Base-by-base conservation (phyloP, 345 rosid species). In the Clausena lansium region DNA sequence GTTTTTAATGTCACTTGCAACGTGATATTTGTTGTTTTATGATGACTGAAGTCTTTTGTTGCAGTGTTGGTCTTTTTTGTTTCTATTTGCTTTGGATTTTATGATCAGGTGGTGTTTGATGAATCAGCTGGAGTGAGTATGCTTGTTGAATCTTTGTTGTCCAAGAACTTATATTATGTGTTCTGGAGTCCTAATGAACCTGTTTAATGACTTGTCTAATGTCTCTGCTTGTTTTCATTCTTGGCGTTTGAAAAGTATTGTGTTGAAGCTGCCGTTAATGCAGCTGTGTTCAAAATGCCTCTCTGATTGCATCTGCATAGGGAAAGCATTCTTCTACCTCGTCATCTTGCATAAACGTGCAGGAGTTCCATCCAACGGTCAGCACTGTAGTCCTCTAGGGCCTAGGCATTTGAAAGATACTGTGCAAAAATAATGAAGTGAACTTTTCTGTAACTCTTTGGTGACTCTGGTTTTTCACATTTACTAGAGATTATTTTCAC, bases 1-100 rank as follows among this genome's bases (percentile, higher is more conserved):
- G 68, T 30, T 20, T 55, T 71, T 9, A 63, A 63, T 32, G 45
- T 22, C 7, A 30, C 38, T 63, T 47, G 70, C 59, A 61, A 32
- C 59, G 8, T 58, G 38, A 15, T 52, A 32, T 20, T 35, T 66
- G 61, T 47, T 54, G 54, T 65, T 55, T 67, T 52, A 54, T 35
- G 45, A 52, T 24, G 20, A 41, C 27, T 35, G 20, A 66, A 54
- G 52, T 54, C 38, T 67, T 76, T 15, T 17, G 20, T 52, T 52
- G 57, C 57, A 52, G 19, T 14, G 25, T 36, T 9, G 13, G 36
- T 67, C 35, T 17, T 41, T 9, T 30, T n/a, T 11, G 25, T 71
- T 17, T 41, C 27, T 6, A 9, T 71, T 71, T 62, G 70, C 76
- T 78, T 70, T 78, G 17, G 8, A 45, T 55, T 77, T 8, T 54